Base-by-base conservation (phyloP, 1,139 yeast genomes). In the Arxiozyma bovina region DNA sequence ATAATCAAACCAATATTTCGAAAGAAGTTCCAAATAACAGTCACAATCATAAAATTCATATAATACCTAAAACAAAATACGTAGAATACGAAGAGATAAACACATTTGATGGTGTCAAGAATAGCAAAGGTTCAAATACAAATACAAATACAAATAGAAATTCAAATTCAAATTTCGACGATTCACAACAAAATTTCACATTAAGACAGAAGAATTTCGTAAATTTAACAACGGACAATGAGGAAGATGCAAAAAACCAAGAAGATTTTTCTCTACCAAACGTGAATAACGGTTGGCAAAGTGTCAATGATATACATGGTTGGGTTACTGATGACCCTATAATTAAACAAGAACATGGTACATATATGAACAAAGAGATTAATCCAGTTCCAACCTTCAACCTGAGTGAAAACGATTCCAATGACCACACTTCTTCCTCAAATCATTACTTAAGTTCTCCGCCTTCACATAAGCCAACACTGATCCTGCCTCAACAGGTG, bases 251-350 rank as follows among this genome's bases (percentile, higher is more conserved):
- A 12, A 61, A 57, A 1, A 44, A 49, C 17, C 49, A 42, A 11
- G 47, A 42, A 11, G 47, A 50, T n/a, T 46, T 47, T 1, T 41
- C 50, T 58, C 57, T 54, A 41, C 59, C 50, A 53, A 59, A 48
- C 18, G 57, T 57, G 20, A 64, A 62, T 50, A 60, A 58, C 46
- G 70, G 63, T 8, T 68, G 71, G 71, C 63, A 65, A 50, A 67
- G 71, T 57, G 67, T 68, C 11, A 60, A 63, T 22, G 70, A 68
- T 52, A 58, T 67, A n/a, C 70, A 68, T 53, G 67, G 62, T 15
- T 46, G 53, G 53, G 44, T 27, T 23, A 45, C 50, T 5, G 41
- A 51, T 22, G 42, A 38, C 17, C 48, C 48, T 11, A 27, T 45
- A 27, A 20, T 11, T 17, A 42, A 18, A 27, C 48, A 30, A 6